Evolutionary conservation across 169 alveolate species (phyloP).

Genomic region (Plasmodium gonderi): DNA sequence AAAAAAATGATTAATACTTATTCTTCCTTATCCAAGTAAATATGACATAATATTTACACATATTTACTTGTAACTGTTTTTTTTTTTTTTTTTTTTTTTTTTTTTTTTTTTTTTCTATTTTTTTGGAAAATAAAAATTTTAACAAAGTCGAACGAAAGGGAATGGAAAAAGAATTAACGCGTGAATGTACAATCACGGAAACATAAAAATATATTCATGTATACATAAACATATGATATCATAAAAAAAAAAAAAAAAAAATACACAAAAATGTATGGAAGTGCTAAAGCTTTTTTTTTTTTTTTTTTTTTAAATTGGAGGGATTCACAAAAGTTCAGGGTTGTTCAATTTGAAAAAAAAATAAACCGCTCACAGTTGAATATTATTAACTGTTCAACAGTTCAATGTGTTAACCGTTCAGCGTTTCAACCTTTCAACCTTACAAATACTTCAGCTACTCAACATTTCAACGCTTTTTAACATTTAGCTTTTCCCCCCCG

Average conservation of each 20-base stretch:
- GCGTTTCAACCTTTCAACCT: background rate
- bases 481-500: too few species aligned
- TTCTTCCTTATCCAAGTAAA: background rate
- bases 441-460: background rate
- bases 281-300: too few species aligned
- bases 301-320: too few species aligned
- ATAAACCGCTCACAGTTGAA: too few species aligned
- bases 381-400: background rate
- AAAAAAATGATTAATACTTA: background rate
- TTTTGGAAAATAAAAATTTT: background rate
- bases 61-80: too few species aligned
- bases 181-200: background rate
- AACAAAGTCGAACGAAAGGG: constrained; percentile 1
- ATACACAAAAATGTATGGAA: background rate
- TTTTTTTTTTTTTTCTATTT: background rate
- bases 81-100: background rate
- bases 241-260: background rate
- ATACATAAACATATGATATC: too few species aligned
- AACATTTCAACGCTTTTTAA: background rate
- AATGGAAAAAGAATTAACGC: background rate
- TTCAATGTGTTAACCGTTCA: background rate
- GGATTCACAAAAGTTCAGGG: too few species aligned
- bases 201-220: background rate
- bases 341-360: too few species aligned
- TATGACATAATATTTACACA: background rate